Evolutionary conservation across 2,329 filamentous ascomycete species (phyloP).

Genomic region (Rhynchosporium agropyri): DNA sequence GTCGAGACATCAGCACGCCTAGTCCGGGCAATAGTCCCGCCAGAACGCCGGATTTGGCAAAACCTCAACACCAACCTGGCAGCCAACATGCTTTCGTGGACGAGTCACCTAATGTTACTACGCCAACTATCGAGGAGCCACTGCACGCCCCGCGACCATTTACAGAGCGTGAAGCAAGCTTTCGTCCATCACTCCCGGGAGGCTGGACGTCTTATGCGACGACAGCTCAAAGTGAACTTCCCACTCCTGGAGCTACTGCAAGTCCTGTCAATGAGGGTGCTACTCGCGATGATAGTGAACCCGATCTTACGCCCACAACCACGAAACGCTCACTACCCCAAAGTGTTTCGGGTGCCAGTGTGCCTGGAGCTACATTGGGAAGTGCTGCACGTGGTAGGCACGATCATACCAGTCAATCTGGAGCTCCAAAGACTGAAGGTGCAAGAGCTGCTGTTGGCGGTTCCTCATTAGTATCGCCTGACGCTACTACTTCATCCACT

Average conservation of each 20-base stretch:
- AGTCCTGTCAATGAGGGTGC: conserved; percentile 19
- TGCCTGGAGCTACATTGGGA: conserved; percentile 39
- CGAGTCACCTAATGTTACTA: conserved; percentile 40
- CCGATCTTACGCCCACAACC: conserved; percentile 37
- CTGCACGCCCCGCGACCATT: conserved; percentile 30
- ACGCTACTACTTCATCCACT: conserved; percentile 32
- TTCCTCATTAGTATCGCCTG: conserved; percentile 31
- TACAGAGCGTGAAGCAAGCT: conserved; percentile 36
- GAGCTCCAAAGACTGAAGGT: background rate
- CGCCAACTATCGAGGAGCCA: conserved; percentile 21
- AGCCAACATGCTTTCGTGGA: conserved; percentile 50
- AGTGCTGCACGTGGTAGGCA: conserved; percentile 48
- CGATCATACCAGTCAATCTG: conserved; percentile 22
- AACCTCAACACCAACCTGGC: conserved; percentile 45
- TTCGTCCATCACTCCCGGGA: conserved; percentile 40
- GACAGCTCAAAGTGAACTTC: conserved; percentile 29
- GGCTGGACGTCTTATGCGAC: conserved; percentile 41
- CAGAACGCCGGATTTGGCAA: conserved; percentile 56
- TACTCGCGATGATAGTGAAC: conserved; percentile 22
- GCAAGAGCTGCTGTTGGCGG: background rate
- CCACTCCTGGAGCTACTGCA: conserved; percentile 16
- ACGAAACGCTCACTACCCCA: conserved; percentile 30
- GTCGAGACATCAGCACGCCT: conserved; percentile 60
- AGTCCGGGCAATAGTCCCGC: conserved; percentile 62
- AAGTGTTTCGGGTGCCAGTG: conserved; percentile 24